Evolutionary conservation across 2,329 filamentous ascomycete species (phyloP), one percentile per base, ranked within the genome.

Genomic region (Cladophialophora bantiana): DNA sequence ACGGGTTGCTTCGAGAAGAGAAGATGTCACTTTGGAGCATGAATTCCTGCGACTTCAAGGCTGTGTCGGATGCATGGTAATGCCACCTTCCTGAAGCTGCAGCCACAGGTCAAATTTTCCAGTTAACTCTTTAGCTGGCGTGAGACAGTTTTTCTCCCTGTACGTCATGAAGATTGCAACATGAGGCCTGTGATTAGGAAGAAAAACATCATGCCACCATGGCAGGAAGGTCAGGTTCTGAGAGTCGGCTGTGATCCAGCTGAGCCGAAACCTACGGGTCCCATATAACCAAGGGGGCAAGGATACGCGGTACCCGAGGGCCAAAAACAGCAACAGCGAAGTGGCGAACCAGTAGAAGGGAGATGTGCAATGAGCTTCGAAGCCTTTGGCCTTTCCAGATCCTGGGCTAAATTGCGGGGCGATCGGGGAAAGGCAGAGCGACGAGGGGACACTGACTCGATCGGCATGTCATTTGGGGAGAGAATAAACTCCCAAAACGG

Each of bases 251-350:
- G 20, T 10, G 48, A 34, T 54, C 48, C 59, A 61, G 59, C 59
- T 61, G 59, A 61, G 48, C 59, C 59, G 59, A 61, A 53, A 61
- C 48, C 52, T 10, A 42, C 38, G 42, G 57, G 26, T 10, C 15
- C n/a, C 18, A 12, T 12, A 34, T 31, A 6, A 52, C 60, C 18
- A 56, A 62, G 38, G 0, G 7, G 60, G 60, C 26, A 62, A 55
- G 50, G 52, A 62, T 50, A 62, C 26, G 60, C 60, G 60, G 52
- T 35, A 13, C 59, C 48, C 12, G 59, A 40, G 52, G 53, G 60
- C 50, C 60, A 62, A 62, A 62, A 62, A 62, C 53, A 55, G 50
- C 32, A 56, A 62, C 60, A 52, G 45, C 36, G 31, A 12, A 18
- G 59, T 61, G 59, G 59, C 59, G 59, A 61, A 53, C 59, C 59